These are phyloP conservation scores for Aureobasidium namibiae DNA, from an alignment of 2,329 filamentous ascomycete species.

Conservation along the genomic window DNA sequence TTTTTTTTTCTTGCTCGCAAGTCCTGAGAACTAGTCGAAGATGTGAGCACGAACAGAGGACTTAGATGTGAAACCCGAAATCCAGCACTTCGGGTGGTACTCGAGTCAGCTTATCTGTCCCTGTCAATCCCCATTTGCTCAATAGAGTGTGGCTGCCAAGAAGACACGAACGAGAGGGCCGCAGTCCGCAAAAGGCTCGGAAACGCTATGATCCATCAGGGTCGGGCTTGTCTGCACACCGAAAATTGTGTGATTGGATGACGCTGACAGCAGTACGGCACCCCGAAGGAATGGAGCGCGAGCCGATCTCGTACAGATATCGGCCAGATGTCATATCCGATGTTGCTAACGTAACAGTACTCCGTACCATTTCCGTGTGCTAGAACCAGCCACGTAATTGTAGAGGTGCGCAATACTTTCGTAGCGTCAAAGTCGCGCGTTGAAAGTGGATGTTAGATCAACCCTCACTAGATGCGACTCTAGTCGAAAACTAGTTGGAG, in stretches of 20 bases:
- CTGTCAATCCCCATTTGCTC: constrained; percentile 5
- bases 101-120: constrained; percentile 1
- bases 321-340: not conserved
- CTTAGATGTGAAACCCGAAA: not conserved
- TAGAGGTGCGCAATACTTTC: not conserved
- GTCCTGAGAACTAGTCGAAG: not conserved
- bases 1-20: not conserved
- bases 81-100: constrained; percentile 5
- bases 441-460: not conserved
- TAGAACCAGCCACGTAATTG: not conserved
- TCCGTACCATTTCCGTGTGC: not conserved
- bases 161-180: constrained; percentile 9
- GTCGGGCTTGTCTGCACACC: not conserved
- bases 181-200: constrained; percentile 9
- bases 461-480: not conserved
- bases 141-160: constrained; percentile 9
- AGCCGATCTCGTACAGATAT: constrained; percentile 8
- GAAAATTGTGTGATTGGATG: constrained; percentile 2
- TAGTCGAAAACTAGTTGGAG: not conserved
- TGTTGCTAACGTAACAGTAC: not conserved
- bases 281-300: constrained; percentile 10
- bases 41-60: not conserved
- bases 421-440: not conserved
- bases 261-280: not conserved
- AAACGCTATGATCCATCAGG: constrained; percentile 1